These are phyloP conservation scores for Colletotrichum simmondsii DNA, from an alignment of 2,329 filamentous ascomycete genomes.

Conservation along the genomic window DNA sequence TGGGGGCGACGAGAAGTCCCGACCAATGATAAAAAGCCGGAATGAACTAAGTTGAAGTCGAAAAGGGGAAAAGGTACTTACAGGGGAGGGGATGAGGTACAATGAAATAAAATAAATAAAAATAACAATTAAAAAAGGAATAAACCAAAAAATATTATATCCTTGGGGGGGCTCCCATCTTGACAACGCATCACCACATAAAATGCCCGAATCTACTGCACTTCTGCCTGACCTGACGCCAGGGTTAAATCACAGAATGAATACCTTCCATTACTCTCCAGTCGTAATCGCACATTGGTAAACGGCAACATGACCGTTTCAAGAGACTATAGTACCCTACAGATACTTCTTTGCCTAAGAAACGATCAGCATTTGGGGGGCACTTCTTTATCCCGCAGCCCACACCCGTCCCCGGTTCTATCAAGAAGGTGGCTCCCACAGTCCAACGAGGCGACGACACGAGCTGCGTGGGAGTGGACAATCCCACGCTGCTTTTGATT, in stretches of 20 bases:
- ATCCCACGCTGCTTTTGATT: constrained; percentile 28
- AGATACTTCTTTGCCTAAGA: not conserved
- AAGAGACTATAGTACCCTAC: not conserved
- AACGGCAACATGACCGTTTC: constrained; percentile 14
- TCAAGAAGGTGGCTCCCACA: constrained; percentile 7
- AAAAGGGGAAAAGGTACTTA: not conserved
- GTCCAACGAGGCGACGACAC: constrained; percentile 33
- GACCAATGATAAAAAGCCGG: constrained; percentile 4
- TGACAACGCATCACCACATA: constrained; percentile 65
- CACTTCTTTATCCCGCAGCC: constrained; percentile 12
- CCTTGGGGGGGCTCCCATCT: constrained; percentile 36
- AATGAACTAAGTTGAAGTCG: not conserved
- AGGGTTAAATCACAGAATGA: constrained; percentile 10
- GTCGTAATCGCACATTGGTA: constrained; percentile 1
- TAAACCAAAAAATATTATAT: not conserved
- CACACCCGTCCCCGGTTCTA: constrained; percentile 4
- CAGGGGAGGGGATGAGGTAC: not conserved
- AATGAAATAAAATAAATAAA: constrained; percentile 29
- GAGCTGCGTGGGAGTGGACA: constrained; percentile 26
- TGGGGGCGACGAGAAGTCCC: not conserved
- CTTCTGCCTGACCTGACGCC: constrained; percentile 56
- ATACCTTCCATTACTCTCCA: not conserved
- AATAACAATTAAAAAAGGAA: constrained; percentile 12
- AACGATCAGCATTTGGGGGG: constrained; percentile 18
- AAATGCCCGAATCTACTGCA: constrained; percentile 56